Base-by-base conservation (phyloP, 108 stramenopile species). In the Fistulifera pelliculosa region DNA sequence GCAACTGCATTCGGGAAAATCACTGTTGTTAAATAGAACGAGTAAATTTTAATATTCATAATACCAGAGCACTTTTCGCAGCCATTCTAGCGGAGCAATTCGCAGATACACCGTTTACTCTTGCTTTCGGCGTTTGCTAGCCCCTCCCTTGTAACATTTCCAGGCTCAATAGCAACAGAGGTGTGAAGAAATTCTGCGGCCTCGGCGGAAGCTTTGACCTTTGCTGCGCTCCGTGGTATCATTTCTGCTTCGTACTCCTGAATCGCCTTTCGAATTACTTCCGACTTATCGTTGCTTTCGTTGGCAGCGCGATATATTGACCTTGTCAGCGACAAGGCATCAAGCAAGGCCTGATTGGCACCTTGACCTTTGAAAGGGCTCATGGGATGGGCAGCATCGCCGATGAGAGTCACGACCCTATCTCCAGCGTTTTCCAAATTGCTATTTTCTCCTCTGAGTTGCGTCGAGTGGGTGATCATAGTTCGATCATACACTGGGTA, bases 371-470 rank as follows among this genome's bases (percentile, higher is more conserved):
- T 90, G 54, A 90, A 90, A 12, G 89, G 89, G 40, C 64, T 67
- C 89, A 90, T 90, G 24, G 89, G 89, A 65, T 90, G 89, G 15
- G 75, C 77, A 13, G 89, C 89, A 69, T 90, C 89, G 1, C 89
- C 89, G 11, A 90, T 68, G 22, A 86, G 35, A 0, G 85, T 83
- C 6, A 80, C 74, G 38, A 41, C 19, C 60, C 43, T 23, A 42
- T 38, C 40, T 19, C 38, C 38, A 49, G 38, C 10, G 0, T 22
- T 25, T 26, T 25, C 1, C 16, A 1, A 2, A 27, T 8, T 49
- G 13, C 8, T 8, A 35, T 35, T 35, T 6, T 35, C 31, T 3
- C 31, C 31, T 8, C 3, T 8, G 8, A 35, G 31, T 35, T 35
- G 31, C 31, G 31, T 35, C 44, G 28, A 54, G 54, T 24, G 54